Evolutionary conservation across 1,284 basidiomycete genomes (phyloP).

Genomic region (Sphaerobolus stellatus): DNA sequence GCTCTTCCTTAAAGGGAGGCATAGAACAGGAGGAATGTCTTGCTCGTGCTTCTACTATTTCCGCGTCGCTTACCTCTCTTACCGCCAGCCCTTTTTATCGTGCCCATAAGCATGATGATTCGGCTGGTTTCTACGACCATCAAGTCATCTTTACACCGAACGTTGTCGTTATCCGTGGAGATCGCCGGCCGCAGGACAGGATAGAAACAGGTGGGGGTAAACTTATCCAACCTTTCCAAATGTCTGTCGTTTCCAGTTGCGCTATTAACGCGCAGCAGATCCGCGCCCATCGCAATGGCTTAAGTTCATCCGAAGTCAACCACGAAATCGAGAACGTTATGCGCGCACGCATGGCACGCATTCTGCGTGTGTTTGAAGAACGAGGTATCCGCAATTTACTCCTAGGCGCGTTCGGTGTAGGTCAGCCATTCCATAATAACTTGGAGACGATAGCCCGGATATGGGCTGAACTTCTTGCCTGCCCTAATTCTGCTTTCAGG

Average conservation of each 20-base stretch:
- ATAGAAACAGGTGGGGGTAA: constrained; percentile 2
- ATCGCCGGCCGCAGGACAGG: constrained; percentile 9
- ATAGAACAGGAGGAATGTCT: constrained; percentile 25
- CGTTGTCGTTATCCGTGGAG: constrained; percentile 19
- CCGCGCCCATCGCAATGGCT: not conserved
- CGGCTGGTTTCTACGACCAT: constrained; percentile 22
- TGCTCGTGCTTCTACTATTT: constrained; percentile 22
- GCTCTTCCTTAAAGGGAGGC: constrained; percentile 23
- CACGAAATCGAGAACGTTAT: constrained; percentile 19
- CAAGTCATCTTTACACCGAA: constrained; percentile 23
- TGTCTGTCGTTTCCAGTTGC: constrained; percentile 8
- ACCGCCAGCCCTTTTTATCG: constrained; percentile 19
- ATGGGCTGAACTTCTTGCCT: constrained; percentile 49
- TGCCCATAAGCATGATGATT: constrained; percentile 21
- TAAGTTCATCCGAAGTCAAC: not conserved
- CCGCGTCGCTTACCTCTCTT: constrained; percentile 18
- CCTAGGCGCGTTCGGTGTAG: constrained; percentile 50
- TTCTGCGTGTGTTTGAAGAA: constrained; percentile 45
- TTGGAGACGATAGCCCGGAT: constrained; percentile 42
- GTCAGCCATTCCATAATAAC: constrained; percentile 37
- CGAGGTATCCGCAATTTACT: constrained; percentile 44
- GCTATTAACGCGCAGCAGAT: constrained; percentile 1
- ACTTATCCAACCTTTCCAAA: constrained; percentile 3
- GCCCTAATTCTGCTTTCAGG: constrained; percentile 35
- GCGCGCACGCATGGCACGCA: constrained; percentile 44